A percentile compares a stretch with the other conserved stretches of the same genome.
These are phyloP conservation scores for Yarrowia sp. DNA, from an alignment of 805 yeast species.

Conservation along the genomic window DNA sequence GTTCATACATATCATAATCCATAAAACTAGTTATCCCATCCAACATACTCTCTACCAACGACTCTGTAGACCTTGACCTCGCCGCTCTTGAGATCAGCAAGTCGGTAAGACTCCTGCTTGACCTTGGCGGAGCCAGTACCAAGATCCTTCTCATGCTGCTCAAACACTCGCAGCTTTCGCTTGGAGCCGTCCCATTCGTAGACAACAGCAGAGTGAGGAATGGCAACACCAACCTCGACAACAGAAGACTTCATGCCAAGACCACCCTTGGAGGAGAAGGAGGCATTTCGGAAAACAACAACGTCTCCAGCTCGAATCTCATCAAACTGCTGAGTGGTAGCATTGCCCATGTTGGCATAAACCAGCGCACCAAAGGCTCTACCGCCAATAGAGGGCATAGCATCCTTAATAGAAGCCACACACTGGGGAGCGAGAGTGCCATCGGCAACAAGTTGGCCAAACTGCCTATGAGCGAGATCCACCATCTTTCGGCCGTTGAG, in stretches of 20 bases:
- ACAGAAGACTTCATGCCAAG: constrained; percentile 53
- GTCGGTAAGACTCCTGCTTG: constrained; percentile 57
- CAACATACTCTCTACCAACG: constrained; percentile 67
- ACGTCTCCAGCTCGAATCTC: constrained; percentile 82
- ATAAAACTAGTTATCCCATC: constrained; percentile 48
- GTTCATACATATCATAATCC: constrained; percentile 8
- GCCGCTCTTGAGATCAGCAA: constrained; percentile 75
- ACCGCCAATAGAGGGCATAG: constrained; percentile 57
- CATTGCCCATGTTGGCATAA: constrained; percentile 53
- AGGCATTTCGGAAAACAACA: constrained; percentile 68
- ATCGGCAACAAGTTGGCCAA: constrained; percentile 28
- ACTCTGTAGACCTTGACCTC: constrained; percentile 74
- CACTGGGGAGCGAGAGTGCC: constrained; percentile 37
- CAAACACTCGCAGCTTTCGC: constrained; percentile 40
- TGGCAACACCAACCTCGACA: constrained; percentile 56
- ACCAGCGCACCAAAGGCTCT: constrained; percentile 72
- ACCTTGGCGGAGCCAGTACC: constrained; percentile 48
- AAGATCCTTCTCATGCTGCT: constrained; percentile 29
- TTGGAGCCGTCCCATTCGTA: constrained; percentile 71
- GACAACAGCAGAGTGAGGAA: constrained; percentile 59
- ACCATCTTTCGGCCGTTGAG: constrained; percentile 52
- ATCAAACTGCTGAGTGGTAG: constrained; percentile 51
- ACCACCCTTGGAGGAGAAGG: constrained; percentile 58
- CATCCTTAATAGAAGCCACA: constrained; percentile 41
- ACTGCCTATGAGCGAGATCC: constrained; percentile 44